Conservation (phyloP, 257 asterid species). For the Fraxinus quadrangulata region DNA sequence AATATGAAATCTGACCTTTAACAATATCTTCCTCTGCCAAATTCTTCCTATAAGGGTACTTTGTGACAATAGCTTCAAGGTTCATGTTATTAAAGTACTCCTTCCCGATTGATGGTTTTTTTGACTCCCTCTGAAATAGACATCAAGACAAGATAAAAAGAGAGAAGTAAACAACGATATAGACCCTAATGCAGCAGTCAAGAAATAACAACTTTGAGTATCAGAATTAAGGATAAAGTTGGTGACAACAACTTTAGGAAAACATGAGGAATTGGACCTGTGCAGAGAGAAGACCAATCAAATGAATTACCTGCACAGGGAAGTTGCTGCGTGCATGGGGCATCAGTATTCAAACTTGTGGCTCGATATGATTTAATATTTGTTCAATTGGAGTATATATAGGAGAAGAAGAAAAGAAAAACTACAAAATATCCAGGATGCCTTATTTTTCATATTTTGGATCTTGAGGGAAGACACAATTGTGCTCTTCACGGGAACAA, state of each 20-base stretch:
- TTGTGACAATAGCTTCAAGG: slow-evolving; percentile 81
- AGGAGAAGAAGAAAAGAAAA: not conserved
- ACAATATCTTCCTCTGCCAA: slow-evolving; percentile 66
- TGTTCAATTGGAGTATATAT: slow-evolving; percentile 14
- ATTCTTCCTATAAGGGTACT: slow-evolving; percentile 83
- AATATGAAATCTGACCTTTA: slow-evolving; percentile 60
- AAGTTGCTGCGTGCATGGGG: slow-evolving; percentile 12
- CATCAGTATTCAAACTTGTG: slow-evolving; percentile 9
- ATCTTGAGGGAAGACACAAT: not conserved
- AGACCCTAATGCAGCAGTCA: slow-evolving; percentile 8
- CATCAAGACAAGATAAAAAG: slow-evolving; percentile 19
- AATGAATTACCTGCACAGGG: slow-evolving; percentile 2
- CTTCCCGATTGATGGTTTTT: slow-evolving; percentile 88
- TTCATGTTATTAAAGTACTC: slow-evolving; percentile 88
- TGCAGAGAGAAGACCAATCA: slow-evolving; percentile 10
- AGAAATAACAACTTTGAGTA: slow-evolving; percentile 12
- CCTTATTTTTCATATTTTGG: not conserved
- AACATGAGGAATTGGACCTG: not conserved
- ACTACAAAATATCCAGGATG: slow-evolving; percentile 11
- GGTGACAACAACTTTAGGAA: not conserved
- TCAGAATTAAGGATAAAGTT: not conserved
- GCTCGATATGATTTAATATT: slow-evolving; percentile 14
- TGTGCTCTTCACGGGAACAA: not conserved
- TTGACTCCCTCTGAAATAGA: slow-evolving; percentile 74
- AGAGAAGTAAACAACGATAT: slow-evolving; percentile 3